Percentiles rank a stretch among this genome's conserved stretches.
Evolutionary conservation across 495 filamentous ascomycete genomes (phyloP).

Genomic region (Trichoderma virens): DNA sequence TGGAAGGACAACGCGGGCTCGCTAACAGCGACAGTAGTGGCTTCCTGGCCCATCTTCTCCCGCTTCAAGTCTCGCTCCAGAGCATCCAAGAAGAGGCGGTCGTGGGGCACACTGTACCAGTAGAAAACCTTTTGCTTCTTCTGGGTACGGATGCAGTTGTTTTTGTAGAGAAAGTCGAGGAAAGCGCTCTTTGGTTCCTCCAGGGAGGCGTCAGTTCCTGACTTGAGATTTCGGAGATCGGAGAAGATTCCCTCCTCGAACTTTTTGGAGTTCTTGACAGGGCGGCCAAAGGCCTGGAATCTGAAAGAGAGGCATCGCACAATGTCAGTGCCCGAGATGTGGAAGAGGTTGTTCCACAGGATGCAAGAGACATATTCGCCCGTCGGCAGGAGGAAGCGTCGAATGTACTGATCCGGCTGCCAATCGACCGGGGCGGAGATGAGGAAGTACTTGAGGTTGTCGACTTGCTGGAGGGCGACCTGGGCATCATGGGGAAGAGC

Average conservation of each 20-base stretch:
- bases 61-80: slow-evolving; percentile 95
- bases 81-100: slow-evolving; percentile 93
- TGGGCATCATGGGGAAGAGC: slow-evolving; percentile 92
- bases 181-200: slow-evolving; percentile 98
- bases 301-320: slow-evolving; percentile 96
- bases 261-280: slow-evolving; percentile 99
- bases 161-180: slow-evolving; percentile 98
- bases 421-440: slow-evolving; percentile 98
- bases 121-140: slow-evolving; percentile 99
- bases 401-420: slow-evolving; percentile 92
- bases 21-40: slow-evolving; percentile 90
- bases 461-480: slow-evolving; percentile 95
- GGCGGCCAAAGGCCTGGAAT: slow-evolving; percentile 96
- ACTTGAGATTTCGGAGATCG: slow-evolving; percentile 94
- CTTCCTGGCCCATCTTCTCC: slow-evolving; percentile 98
- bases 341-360: slow-evolving; percentile 97
- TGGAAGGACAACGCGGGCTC: slow-evolving; percentile 97
- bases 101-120: slow-evolving; percentile 99
- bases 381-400: slow-evolving; percentile 88
- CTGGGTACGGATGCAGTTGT: slow-evolving; percentile 98
- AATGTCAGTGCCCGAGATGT: slow-evolving; percentile 98
- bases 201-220: slow-evolving; percentile 95
- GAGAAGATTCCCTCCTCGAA: slow-evolving; percentile 99
- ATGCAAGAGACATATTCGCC: slow-evolving; percentile 99
- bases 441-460: slow-evolving; percentile 99